Percentiles rank a stretch among this genome's conserved stretches.
phyloP scores from a whole-genome alignment of 768 basidiomycete genomes.

The Collybiopsis confluens region DNA sequence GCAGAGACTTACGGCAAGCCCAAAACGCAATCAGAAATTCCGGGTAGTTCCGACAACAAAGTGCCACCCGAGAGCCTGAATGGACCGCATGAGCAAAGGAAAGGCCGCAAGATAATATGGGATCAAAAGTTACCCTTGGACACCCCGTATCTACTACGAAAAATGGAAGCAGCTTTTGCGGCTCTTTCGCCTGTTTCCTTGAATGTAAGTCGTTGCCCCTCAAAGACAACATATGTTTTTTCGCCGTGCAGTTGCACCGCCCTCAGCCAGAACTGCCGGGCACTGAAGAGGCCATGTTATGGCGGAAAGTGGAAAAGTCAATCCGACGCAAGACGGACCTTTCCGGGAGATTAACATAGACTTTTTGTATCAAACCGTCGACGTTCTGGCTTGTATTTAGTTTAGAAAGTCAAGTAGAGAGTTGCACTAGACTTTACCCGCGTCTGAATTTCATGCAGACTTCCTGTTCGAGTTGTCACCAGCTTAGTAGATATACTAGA shows the following conservation, averaged over 20 bases:
- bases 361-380: constrained; percentile 39
- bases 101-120: background rate
- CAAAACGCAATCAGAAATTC: constrained; percentile 44
- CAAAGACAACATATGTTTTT: constrained; percentile 46
- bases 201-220: constrained; percentile 41
- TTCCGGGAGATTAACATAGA: constrained; percentile 45
- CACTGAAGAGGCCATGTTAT: too few relatives aligned
- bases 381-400: constrained; percentile 23
- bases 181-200: constrained; percentile 32
- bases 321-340: too few relatives aligned
- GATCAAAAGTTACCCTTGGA: constrained; percentile 33
- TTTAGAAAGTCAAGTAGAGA: background rate
- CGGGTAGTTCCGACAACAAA: constrained; percentile 46
- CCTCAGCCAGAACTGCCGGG: constrained; percentile 43
- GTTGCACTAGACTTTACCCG: background rate
- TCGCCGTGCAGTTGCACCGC: constrained; percentile 29
- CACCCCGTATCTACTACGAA: constrained; percentile 37
- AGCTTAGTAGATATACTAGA: background rate
- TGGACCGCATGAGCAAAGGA: background rate
- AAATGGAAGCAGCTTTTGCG: constrained; percentile 32
- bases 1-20: constrained; percentile 37
- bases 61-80: constrained; percentile 38
- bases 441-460: constrained; percentile 5
- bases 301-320: too few relatives aligned
- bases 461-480: background rate